Percentiles rank a stretch among this genome's conserved stretches.
Evolutionary conservation across 1,284 basidiomycete species (phyloP).

Genomic region (Mycena citricolor): DNA sequence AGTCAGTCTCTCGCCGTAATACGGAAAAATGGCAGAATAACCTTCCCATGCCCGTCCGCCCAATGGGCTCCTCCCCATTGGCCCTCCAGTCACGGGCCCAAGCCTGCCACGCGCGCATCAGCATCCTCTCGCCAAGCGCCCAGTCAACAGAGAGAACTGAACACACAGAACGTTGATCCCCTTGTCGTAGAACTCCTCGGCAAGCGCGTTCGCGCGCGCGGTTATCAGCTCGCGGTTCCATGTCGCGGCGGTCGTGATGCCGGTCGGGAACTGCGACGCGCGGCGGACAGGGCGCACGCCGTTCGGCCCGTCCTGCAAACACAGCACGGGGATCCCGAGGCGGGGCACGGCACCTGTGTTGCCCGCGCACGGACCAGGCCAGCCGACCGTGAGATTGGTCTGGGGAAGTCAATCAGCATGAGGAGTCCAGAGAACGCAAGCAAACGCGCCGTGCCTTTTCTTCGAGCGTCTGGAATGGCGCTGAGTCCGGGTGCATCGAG

Average conservation of each 20-base stretch:
- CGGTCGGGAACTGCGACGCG: slow-evolving; percentile 36
- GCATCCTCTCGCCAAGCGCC: no score
- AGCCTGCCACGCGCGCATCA: no score
- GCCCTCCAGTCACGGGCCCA: slow-evolving; percentile 15
- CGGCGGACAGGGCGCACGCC: slow-evolving; percentile 39
- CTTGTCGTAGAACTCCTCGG: slow-evolving; percentile 57
- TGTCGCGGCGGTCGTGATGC: slow-evolving; percentile 38
- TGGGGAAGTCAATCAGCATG: neutral
- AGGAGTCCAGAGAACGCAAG: no score
- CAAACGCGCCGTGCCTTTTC: slow-evolving; percentile 13
- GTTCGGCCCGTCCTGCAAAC: slow-evolving; percentile 46
- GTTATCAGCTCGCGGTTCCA: slow-evolving; percentile 35
- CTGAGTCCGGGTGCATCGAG: neutral
- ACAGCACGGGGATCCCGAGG: slow-evolving; percentile 21
- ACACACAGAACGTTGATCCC: slow-evolving; percentile 61
- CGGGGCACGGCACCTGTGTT: slow-evolving; percentile 36
- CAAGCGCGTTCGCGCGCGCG: slow-evolving; percentile 56
- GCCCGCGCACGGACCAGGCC: slow-evolving; percentile 39
- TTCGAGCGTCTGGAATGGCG: slow-evolving; percentile 12
- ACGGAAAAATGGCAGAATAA: slow-evolving; percentile 43
- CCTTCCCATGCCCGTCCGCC: slow-evolving; percentile 70
- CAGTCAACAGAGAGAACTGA: no score
- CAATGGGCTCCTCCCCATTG: slow-evolving; percentile 29
- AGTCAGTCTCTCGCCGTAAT: no score
- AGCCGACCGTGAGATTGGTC: slow-evolving; percentile 16